Evolutionary conservation across 768 basidiomycete genomes (phyloP).

Genomic region (Lactarius indigo): DNA sequence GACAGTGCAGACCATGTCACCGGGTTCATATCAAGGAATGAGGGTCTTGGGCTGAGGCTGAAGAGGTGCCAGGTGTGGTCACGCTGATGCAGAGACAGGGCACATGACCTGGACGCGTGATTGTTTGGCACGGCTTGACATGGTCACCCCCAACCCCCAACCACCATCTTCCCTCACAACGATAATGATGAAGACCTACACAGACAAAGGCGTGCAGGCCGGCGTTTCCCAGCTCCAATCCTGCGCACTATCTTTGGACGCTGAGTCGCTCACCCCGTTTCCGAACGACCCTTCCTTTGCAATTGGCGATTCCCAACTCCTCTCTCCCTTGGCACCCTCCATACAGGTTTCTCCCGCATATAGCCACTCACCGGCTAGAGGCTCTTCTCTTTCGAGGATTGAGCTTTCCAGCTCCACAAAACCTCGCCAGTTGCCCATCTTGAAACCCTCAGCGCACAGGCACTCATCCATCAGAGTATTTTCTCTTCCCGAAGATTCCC

Average conservation of each 20-base stretch:
- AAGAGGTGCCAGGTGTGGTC: not conserved
- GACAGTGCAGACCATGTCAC: slow-evolving; percentile 17
- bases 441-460: slow-evolving; percentile 16
- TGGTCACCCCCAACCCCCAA: slow-evolving; percentile 1
- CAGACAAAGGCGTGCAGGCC: slow-evolving; percentile 25
- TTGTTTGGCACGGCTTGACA: slow-evolving; percentile 11
- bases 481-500: slow-evolving; percentile 24
- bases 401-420: slow-evolving; percentile 8
- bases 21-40: not conserved
- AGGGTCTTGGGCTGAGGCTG: not conserved
- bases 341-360: slow-evolving; percentile 23
- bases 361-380: slow-evolving; percentile 4
- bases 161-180: not conserved
- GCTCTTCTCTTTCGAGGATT: not conserved
- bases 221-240: slow-evolving; percentile 9
- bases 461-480: slow-evolving; percentile 16
- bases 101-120: slow-evolving; percentile 21
- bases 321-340: slow-evolving; percentile 7
- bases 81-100: not conserved
- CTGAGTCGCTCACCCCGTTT: not conserved
- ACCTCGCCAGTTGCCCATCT: slow-evolving; percentile 21
- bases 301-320: not conserved
- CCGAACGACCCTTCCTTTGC: slow-evolving; percentile 1
- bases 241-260: not conserved
- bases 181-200: slow-evolving; percentile 16